Base-by-base conservation (phyloP, 331 rosid genomes). In the Pyracantha coccinea region DNA sequence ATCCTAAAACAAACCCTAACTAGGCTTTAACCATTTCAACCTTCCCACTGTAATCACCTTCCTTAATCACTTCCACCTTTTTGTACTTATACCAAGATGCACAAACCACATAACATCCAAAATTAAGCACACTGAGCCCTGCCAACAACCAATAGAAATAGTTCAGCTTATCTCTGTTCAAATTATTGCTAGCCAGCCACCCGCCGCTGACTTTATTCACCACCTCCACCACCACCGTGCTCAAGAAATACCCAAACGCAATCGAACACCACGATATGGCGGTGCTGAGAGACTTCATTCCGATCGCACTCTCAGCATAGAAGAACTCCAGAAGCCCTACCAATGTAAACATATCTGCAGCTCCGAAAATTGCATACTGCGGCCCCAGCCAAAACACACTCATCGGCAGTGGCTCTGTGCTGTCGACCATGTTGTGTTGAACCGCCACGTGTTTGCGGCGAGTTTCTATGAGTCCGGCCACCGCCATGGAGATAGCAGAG, bases 261-360 rank as follows among this genome's bases (percentile, higher is more conserved):
- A 86, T 21, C 0, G 90, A 79, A 24, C 83, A 77, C 86, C 88
- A 84, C 2, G 86, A 76, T 2, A 87, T 71, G 71, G 88, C 80
- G 0, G 90, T 86, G 66, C 85, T 31, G 1, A 87, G 69, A 1
- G 90, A 84, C 54, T 82, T 87, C 88, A 87, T 82, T 3, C 86
- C 79, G 0, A 72, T 74, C 4, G 90, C 83, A 78, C 96, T 87
- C 78, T 91, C 96, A 32, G 89, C 92, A 27, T 91, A 91, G 91
- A 93, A 93, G 75, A 93, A 93, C 80, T 93, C 96, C 8, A 93
- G 72, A 65, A 91, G 67, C 1, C 98, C 98, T 1, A 89, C 90
- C 62, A 67, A 28, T 2, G 91, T 80, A 69, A 90, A 92, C 88
- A 90, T 87, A 23, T 92, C 96, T 1, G 90, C 96, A 1, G 90